These are phyloP conservation scores for Fusarium chuoi DNA, from an alignment of 2,329 filamentous ascomycete species.

Conservation along the genomic window DNA sequence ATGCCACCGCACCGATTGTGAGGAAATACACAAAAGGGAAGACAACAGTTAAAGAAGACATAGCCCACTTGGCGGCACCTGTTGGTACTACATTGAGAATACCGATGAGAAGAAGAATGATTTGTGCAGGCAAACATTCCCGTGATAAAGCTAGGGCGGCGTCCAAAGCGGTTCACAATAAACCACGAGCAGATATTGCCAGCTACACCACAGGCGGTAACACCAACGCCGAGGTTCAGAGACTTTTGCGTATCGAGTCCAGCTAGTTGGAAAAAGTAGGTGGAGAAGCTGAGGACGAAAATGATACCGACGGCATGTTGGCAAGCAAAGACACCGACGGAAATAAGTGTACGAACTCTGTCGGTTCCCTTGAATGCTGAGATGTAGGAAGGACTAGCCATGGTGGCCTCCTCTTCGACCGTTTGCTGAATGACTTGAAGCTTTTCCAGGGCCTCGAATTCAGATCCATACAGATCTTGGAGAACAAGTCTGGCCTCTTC, in stretches of 20 bases:
- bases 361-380: constrained; percentile 58
- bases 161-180: constrained; percentile 52
- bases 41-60: background rate
- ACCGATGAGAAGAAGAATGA: background rate
- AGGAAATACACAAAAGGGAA: background rate
- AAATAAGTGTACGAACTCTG: constrained; percentile 52
- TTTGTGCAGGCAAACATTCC: constrained; percentile 44
- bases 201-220: constrained; percentile 54
- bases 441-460: constrained; percentile 48
- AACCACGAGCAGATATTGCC: constrained; percentile 53
- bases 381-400: constrained; percentile 43
- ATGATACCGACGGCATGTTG: constrained; percentile 58
- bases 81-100: background rate
- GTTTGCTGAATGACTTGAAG: constrained; percentile 47
- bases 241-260: constrained; percentile 49
- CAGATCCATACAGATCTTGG: constrained; percentile 46
- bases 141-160: constrained; percentile 49
- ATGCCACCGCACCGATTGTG: background rate
- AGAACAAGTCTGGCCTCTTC: constrained; percentile 48
- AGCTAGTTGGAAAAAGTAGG: constrained; percentile 53
- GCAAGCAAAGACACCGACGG: constrained; percentile 52
- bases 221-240: constrained; percentile 53
- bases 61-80: background rate
- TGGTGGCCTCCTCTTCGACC: constrained; percentile 45
- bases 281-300: constrained; percentile 56